Conservation (phyloP, 441 rosid species). For the Populus tomentosa region DNA sequence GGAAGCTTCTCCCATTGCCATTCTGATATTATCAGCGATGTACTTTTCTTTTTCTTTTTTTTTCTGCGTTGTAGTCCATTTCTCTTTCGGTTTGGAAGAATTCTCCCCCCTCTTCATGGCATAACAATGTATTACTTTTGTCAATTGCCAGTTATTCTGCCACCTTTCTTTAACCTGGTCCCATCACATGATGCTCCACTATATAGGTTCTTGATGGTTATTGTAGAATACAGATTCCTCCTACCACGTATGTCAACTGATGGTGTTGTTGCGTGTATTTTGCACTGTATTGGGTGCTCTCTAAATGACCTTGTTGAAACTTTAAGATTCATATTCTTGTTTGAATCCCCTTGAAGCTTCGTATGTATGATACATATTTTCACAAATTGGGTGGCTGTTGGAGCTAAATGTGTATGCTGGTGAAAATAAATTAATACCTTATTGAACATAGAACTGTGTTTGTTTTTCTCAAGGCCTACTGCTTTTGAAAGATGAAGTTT, state of each 20-base stretch:
- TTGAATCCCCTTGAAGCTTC: conserved; percentile 6
- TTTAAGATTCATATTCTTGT: conserved; percentile 10
- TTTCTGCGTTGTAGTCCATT: neutral
- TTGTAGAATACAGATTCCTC: conserved; percentile 10
- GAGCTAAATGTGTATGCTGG: neutral
- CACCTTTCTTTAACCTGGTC: conserved; percentile 12
- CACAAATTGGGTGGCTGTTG: too few relatives aligned
- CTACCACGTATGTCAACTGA: neutral
- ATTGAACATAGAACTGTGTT: neutral
- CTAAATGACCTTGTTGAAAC: conserved; percentile 11
- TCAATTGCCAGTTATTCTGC: neutral
- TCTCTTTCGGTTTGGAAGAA: neutral
- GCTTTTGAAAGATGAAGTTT: neutral
- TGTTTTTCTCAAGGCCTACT: neutral
- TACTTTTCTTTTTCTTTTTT: neutral
- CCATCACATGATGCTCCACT: conserved; percentile 16
- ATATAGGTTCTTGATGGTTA: conserved; percentile 5
- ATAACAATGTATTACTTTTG: conserved; percentile 3
- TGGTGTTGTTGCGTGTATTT: neutral
- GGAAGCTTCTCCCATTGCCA: conserved; percentile 14
- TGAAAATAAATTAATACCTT: neutral
- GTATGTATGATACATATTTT: neutral
- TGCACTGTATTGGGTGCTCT: conserved; percentile 1
- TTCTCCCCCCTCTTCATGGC: conserved; percentile 2
- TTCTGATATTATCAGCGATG: conserved; percentile 10